Evolutionary conservation across 768 basidiomycete species (phyloP), one percentile per base, ranked within the genome.

Genomic region (Termitomyces bulborhizus): DNA sequence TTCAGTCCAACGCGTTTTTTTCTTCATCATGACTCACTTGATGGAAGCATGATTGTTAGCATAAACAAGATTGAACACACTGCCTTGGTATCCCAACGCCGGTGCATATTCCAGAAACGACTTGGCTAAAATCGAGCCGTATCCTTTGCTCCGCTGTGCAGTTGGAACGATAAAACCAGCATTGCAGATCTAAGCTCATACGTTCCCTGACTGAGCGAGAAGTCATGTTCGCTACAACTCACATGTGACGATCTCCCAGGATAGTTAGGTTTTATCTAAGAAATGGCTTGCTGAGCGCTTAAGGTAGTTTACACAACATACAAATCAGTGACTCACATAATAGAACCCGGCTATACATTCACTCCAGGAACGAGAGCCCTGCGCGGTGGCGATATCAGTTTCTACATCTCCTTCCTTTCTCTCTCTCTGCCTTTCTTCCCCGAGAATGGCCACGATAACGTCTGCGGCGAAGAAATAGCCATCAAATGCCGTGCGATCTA

Each of bases 51-150:
- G 63, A 71, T 96, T 97, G 66, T 86, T 91, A 26, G 84, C 82
- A 68, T 89, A 96, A 37, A 97, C 93, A 42, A 97, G 78, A 67
- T 97, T 96, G 76, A 97, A 96, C 26, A 96, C 83, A 65, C 86
- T 89, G 4, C 81, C 86, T 61, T 80, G 74, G 70, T 88, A 88
- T 34, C 90, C 92, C 24, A 94, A 72, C 37, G 71, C 73, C 0
- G 93, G 95, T 1, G 82, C 95, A 63, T 91, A 92, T 66, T 88
- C 72, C 18, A 95, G 71, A 69, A 83, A 97, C 3, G 90, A 90
- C 57, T 77, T 78, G 3, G 88, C 93, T 37, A 98, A 80, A 6
- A 81, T 73, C 41, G 72, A 70, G 16, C 93, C 94, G 62, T 87
- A 82, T 31, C 87, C 84, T 36, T 74, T 70, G 2, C 83, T 83